phyloP scores from a whole-genome alignment of 306 rosid genomes.

The Cicer bijugum region DNA sequence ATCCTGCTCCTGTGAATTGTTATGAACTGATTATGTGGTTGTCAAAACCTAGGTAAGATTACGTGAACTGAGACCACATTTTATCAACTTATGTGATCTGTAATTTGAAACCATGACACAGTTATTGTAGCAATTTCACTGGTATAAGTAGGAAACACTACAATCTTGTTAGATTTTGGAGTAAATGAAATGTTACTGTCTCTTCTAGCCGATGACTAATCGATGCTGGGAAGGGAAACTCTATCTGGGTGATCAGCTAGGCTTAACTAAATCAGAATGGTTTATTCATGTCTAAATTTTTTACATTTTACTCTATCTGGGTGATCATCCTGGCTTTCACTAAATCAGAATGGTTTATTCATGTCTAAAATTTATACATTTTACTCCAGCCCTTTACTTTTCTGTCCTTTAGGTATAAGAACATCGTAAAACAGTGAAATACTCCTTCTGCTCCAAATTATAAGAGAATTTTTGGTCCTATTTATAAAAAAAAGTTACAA shows the following conservation, averaged over 20 bases:
- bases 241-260: slow-evolving; percentile 10
- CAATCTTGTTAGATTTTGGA: slow-evolving; percentile 34
- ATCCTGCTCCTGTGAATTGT: slow-evolving; percentile 4
- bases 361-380: neutral
- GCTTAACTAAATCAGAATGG: slow-evolving; percentile 11
- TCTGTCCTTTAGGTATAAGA: slow-evolving; percentile 9
- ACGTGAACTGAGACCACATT: neutral
- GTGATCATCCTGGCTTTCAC: neutral
- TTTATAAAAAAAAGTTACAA: too few species aligned
- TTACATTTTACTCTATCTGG: slow-evolving; percentile 19
- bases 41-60: neutral
- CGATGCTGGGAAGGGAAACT: neutral
- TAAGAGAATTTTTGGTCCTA: too few species aligned
- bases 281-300: slow-evolving; percentile 9
- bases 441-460: too few species aligned
- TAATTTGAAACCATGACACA: slow-evolving; percentile 26
- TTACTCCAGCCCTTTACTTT: slow-evolving; percentile 28
- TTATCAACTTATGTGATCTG: neutral
- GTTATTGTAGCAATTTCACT: neutral
- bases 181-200: slow-evolving; percentile 16
- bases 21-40: neutral
- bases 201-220: neutral
- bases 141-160: slow-evolving; percentile 11
- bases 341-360: slow-evolving; percentile 32
- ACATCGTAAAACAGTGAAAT: neutral